A percentile compares a stretch with the other conserved stretches of the same genome.
Conservation (phyloP, 768 basidiomycete genomes). For the Mycena sanguinolenta region DNA sequence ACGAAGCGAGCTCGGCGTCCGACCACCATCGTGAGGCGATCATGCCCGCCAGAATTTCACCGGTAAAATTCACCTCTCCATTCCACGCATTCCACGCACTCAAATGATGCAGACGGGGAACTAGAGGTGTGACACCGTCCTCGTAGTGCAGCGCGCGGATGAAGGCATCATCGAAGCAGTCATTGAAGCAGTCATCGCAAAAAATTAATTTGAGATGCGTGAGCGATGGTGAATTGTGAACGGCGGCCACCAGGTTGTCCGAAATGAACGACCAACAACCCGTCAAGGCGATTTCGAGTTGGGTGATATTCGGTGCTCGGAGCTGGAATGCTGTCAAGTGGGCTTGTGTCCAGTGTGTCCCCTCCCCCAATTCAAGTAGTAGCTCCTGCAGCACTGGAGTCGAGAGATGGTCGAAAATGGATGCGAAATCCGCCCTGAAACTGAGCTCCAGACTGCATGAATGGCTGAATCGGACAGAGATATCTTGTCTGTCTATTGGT, state of each 20-base stretch:
- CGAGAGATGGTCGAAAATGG: neutral
- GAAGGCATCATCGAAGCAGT: neutral
- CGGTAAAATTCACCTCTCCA: too few relatives aligned
- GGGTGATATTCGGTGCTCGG: too few relatives aligned
- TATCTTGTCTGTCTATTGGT: neutral
- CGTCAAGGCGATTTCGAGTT: too few relatives aligned
- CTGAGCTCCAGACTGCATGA: neutral
- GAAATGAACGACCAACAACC: too few relatives aligned
- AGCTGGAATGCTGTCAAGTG: too few relatives aligned
- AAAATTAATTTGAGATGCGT: neutral
- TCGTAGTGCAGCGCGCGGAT: neutral
- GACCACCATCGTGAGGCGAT: conserved; percentile 1
- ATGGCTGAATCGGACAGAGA: neutral
- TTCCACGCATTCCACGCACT: too few relatives aligned
- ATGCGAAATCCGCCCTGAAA: too few relatives aligned
- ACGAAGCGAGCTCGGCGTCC: neutral
- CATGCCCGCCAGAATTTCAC: too few relatives aligned
- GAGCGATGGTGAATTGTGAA: neutral
- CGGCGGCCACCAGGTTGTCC: too few relatives aligned
- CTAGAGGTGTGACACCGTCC: too few relatives aligned
- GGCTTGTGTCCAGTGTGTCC: too few relatives aligned
- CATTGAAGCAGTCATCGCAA: neutral
- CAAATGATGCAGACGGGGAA: too few relatives aligned
- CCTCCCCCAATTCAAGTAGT: neutral
- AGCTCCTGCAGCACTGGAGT: neutral